A percentile compares a stretch with the other conserved stretches of the same genome.
Conservation (phyloP, 2,329 filamentous ascomycete species). For the Claviceps pazoutovae region DNA sequence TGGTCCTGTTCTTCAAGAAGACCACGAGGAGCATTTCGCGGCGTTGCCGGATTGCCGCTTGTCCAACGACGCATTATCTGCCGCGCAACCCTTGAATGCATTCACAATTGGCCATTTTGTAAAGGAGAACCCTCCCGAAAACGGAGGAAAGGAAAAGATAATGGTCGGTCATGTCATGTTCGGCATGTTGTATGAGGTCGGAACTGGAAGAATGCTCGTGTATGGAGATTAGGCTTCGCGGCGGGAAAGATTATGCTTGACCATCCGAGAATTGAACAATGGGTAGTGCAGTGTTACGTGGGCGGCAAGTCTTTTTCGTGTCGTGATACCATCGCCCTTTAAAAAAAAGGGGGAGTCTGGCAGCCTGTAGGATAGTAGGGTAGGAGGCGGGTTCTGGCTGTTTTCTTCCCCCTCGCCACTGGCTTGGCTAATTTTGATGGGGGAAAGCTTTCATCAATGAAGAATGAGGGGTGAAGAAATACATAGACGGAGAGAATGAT, state of each 20-base stretch:
- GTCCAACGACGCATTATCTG: too few species aligned
- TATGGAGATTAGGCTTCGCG: neutral
- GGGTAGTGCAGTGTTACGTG: conserved; percentile 1
- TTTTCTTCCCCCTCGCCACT: too few species aligned
- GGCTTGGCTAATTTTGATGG: neutral
- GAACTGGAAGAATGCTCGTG: neutral
- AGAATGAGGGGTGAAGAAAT: neutral
- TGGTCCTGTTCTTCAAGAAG: neutral
- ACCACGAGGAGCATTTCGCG: too few species aligned
- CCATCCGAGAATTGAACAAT: neutral
- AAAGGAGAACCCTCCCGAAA: too few species aligned
- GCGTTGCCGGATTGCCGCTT: too few species aligned
- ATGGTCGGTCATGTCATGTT: neutral
- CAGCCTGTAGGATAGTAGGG: too few species aligned
- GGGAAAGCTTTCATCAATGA: neutral
- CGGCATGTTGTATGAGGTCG: neutral
- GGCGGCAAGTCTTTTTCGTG: neutral
- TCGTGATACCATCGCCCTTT: neutral
- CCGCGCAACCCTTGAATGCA: too few species aligned
- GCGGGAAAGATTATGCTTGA: neutral
- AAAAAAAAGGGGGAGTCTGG: neutral
- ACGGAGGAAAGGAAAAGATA: too few species aligned
- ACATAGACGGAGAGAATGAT: neutral
- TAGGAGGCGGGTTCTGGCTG: too few species aligned
- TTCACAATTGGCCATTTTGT: too few species aligned